Base-by-base conservation (phyloP, 495 filamentous ascomycete species). In the Neurospora sp. region DNA sequence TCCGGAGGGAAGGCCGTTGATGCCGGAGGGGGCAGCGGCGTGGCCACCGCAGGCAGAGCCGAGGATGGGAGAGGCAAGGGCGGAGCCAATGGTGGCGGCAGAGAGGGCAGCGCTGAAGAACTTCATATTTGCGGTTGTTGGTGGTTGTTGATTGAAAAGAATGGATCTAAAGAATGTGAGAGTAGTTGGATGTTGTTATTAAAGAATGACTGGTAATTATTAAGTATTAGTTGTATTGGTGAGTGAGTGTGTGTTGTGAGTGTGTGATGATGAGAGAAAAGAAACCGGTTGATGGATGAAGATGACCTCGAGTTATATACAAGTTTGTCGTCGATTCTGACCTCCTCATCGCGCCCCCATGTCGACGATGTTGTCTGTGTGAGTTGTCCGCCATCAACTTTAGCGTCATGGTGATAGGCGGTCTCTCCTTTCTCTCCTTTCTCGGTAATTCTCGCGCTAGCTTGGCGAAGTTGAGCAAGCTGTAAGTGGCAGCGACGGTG, bases 51-150 rank as follows among this genome's bases (percentile, higher is more conserved):
- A 72, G 71, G 35, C 20, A 38, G 27, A 37, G 39, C 39, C 54
- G 38, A 70, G 66, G 41, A 73, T 39, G 72, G 72, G 72, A 20
- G 39, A 20, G 38, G 72, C 72, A 27, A 73, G 10, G 38, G 72
- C 72, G 18, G 72, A 73, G 59, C 72, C 72, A n/a, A 44, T 71
- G 12, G 70, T 38, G 46, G 71, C 46, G 37, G 70, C 73, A 31
- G 70, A 70, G 39, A 71, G 42, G 37, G 73, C 70, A 37, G 73
- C 69, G 59, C 20, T 73, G 72, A 73, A 73, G 72, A 73, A 72
- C 71, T 72, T 73, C 72, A 73, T 73, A 9, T 66, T 66, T 66
- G 54, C 54, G 54, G 54, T 66, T 66, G 54, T 66, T 66, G 54
- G 54, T 66, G 54, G 54, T 66, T 66, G 54, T 35, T 66, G 54